Evolutionary conservation across 169 alveolate genomes (phyloP), one percentile per base, ranked within the genome.

Genomic region (Besnoitia besnoiti): DNA sequence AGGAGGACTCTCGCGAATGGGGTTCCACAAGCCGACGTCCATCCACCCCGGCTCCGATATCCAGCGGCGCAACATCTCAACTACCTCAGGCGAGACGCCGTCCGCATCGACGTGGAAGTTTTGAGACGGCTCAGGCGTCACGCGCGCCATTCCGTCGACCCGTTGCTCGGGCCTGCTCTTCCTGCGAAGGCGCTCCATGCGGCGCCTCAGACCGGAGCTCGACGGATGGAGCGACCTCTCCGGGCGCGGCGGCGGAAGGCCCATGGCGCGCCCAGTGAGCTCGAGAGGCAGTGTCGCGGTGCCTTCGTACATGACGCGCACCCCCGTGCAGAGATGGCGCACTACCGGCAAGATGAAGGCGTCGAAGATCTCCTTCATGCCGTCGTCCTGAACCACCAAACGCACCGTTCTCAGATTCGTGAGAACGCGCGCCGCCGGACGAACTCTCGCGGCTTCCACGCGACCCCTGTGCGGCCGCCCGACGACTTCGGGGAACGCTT

Each of bases 1-100:
- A 10, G 82, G 82, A 1, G 82, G 82, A 2, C 82, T 19, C 44
- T 73, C 82, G 8, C 16, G 8, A 35, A 73, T 73, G n/a, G 14
- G 82, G 8, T 73, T 73, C 82, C 82, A 73, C 39, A 73, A 24
- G 21, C 82, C 82, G 16, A 73, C 46, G 27, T 73, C 82, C 82
- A 73, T 73, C 82, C 82, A 73, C n/a, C n/a, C 82, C n/a, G 82
- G 82, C 21, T n/a, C 39, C n/a, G 39, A 27, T 8, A 73, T n/a
- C 82, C 82, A 73, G 14, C n/a, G 44, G 5, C 82, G 82, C 24
- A 73, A n/a, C 82, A 73, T 73, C n/a, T 73, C 82, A 73, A 73
- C 82, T 37, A 73, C 46, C 44, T 42, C 82, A n/a, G 16, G 8
- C 10, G 82, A 73, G 39, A 73, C 82, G 46, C 82, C 82, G n/a